phyloP scores from a whole-genome alignment of 1,139 yeast species.

The Cylindricascospora bacillispora region DNA sequence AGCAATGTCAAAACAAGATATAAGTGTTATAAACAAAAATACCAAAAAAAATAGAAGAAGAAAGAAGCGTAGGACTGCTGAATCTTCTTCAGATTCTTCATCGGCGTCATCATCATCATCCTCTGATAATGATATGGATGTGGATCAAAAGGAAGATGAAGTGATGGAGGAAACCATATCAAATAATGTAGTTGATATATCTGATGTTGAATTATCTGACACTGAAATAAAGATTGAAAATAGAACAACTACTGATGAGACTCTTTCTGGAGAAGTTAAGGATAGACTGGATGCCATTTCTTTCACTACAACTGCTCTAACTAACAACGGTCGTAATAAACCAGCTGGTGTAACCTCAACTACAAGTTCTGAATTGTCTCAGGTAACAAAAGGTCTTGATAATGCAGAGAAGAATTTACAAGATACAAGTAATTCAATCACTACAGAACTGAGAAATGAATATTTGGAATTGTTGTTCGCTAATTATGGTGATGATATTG shows the following conservation, averaged over 20 bases:
- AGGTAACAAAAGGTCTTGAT: constrained; percentile 8
- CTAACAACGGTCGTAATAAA: constrained; percentile 9
- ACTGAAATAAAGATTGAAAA: constrained; percentile 3
- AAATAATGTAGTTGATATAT: background rate
- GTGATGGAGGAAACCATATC: no score
- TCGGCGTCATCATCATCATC: constrained; percentile 22
- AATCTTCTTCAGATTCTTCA: constrained; percentile 36
- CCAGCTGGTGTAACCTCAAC: no score
- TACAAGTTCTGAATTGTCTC: no score
- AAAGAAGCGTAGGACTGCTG: constrained; percentile 74
- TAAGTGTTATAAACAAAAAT: constrained; percentile 9
- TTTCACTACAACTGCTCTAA: constrained; percentile 20
- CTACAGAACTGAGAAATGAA: constrained; percentile 37
- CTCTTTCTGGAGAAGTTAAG: constrained; percentile 11
- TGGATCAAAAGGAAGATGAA: constrained; percentile 6
- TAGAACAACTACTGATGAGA: constrained; percentile 6
- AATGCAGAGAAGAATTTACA: constrained; percentile 12
- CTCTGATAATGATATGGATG: constrained; percentile 15
- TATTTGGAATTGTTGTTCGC: constrained; percentile 46
- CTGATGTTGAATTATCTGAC: constrained; percentile 22
- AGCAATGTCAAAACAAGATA: no score
- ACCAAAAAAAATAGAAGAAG: constrained; percentile 38
- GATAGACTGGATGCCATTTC: constrained; percentile 16
- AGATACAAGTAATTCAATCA: constrained; percentile 13
- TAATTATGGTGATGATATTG: constrained; percentile 51